Base-by-base conservation (phyloP, 129 eudicot genomes). In the sunflower (Helianthus annuus) region DNA sequence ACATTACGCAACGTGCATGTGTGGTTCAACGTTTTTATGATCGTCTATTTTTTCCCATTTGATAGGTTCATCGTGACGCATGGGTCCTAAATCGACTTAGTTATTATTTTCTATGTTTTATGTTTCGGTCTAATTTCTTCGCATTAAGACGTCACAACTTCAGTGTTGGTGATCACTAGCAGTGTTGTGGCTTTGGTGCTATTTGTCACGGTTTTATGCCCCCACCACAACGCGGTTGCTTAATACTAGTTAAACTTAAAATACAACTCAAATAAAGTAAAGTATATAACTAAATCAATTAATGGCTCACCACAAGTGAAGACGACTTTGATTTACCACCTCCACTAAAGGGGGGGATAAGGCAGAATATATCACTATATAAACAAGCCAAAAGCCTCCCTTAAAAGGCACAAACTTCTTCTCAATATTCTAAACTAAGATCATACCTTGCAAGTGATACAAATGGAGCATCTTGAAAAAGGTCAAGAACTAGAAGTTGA, bases 381-480 rank as follows among this genome's bases (percentile, higher is more conserved):
- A 86, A 82, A 80, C 62, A 74, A 65, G 48, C 53, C 78, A 74
- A 77, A 70, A 84, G 86, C 77, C 78, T 79, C 70, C 58, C 54
- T 67, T 66, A 54, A 55, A 74, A 75, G 69, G 51, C 83, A 83
- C 56, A 51, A 36, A 38, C 70, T 73, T 73, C 69, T 51, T 54
- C 61, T 4, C 27, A 29, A 29, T 57, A 67, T 80, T 63, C 69
- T 17, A 40, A 61, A 56, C 42, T 6, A 52, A 70, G 44, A 57
- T 14, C 68, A 72, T 34, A 32, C 39, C 48, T 64, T 76, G 48
- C 69, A 55, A 49, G 72, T 64, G 67, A 58, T 12, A 72, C 66
- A 69, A 6, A 87, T 84, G 85, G 88, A 84, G 81, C 78, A 86
- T 64, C 81, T 68, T 13, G 80, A 82, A 68, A 82, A 72, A 72